Evolutionary conservation across 2,329 filamentous ascomycete species (phyloP), one percentile per base, ranked within the genome.

Genomic region (Septoria linicola): DNA sequence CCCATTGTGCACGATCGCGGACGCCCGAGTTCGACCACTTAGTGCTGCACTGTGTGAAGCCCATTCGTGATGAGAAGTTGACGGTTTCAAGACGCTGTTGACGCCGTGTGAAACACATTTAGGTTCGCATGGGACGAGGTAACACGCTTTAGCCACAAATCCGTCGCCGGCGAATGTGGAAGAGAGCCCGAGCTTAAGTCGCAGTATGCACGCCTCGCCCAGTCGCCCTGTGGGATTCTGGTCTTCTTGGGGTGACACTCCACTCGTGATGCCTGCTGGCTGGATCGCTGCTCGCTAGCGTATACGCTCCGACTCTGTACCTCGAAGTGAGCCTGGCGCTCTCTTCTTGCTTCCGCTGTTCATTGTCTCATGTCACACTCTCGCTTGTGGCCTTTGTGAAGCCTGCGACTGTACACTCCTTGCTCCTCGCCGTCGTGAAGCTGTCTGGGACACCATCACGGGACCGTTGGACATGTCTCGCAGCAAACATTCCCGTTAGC

Each of bases 401-500:
- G 31, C 20, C 32, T 21, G 21, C 19, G 19, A 19, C 41, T 11
- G n/a, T n/a, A n/a, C n/a, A n/a, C 17, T 36, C 35, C 31, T 41
- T 43, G 14, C 45, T 34, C 35, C n/a, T 30, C 25, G 23, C 21
- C 16, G 21, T 42, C 46, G 45, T 55, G 46, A 41, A 53, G 34
- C 48, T 46, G 41, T 54, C 48, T 34, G 21, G 31, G 34, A 51
- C 48, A 32, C 10, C 47, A 42, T 32, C 46, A 45, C 37, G 34
- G 14, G 3, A 41, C 41, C 31, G 35, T 40, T 39, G 43, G 47
- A 36, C 46, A 57, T 53, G 49, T 50, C 43, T 47, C 44, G 34
- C 44, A 58, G 55, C 55, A 58, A 55, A 58, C 53, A 54, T 53
- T 42, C 51, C 39, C 49, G 40, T 51, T 53, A 53, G 50, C 47